phyloP scores from a whole-genome alignment of 2,329 filamentous ascomycete genomes.

The Aspergillus sojae region DNA sequence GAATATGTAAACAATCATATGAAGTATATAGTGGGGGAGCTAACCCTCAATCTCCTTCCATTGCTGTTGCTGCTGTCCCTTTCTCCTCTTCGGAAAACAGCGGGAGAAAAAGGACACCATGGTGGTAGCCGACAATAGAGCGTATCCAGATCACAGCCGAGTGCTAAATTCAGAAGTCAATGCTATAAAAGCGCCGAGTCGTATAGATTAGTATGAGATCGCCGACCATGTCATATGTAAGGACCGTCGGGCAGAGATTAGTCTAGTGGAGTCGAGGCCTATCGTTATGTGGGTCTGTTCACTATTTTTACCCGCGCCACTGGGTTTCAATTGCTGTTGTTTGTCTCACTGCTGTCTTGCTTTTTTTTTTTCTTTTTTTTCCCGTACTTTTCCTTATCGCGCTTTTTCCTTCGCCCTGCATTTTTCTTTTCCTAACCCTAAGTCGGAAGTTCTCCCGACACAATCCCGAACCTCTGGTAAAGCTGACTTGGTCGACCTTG shows the following conservation, averaged over 20 bases:
- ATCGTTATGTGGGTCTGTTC: not conserved
- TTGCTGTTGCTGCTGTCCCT: conserved; percentile 11
- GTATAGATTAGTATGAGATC: not conserved
- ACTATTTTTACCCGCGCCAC: not conserved
- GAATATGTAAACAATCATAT: not conserved
- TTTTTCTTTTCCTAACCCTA: too few relatives aligned
- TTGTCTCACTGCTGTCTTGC: not conserved
- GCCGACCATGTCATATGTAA: not conserved
- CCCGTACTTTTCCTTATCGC: too few relatives aligned
- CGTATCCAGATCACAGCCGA: not conserved
- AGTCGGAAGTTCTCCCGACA: too few relatives aligned
- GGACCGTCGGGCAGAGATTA: not conserved
- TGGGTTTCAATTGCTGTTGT: not conserved
- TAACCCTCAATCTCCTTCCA: conserved; percentile 31
- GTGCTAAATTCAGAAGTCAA: not conserved
- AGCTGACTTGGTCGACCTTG: too few relatives aligned
- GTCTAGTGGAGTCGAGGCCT: not conserved
- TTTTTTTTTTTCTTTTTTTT: too few relatives aligned
- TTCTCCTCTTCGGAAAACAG: conserved; percentile 15
- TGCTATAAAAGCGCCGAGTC: not conserved
- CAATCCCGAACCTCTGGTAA: too few relatives aligned
- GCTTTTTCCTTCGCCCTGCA: too few relatives aligned
- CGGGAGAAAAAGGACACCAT: conserved; percentile 18
- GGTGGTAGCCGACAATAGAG: not conserved
- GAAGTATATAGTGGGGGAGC: not conserved